Evolutionary conservation across 495 filamentous ascomycete species (phyloP).

Genomic region (Hyaloscypha bicolor): DNA sequence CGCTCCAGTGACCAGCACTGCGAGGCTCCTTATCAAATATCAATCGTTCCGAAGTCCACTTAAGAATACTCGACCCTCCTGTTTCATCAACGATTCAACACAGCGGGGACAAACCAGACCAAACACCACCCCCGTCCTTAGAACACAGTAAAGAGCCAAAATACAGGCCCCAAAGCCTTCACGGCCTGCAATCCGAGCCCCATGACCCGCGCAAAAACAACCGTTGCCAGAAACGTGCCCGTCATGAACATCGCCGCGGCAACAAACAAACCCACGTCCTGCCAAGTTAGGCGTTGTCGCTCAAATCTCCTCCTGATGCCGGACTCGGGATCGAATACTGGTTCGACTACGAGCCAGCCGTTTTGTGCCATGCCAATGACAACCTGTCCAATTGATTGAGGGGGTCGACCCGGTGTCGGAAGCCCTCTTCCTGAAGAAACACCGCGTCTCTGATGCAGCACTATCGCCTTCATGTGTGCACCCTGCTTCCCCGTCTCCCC

Average conservation of each 20-base stretch:
- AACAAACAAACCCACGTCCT: constrained; percentile 30
- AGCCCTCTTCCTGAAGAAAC: constrained; percentile 1
- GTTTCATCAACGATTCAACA: neutral
- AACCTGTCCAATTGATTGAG: constrained; percentile 7
- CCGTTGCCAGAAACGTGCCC: constrained; percentile 19
- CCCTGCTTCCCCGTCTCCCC: neutral
- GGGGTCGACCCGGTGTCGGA: constrained; percentile 5
- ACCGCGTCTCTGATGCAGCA: neutral
- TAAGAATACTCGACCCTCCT: neutral
- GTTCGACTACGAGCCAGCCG: constrained; percentile 33
- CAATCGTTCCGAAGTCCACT: neutral
- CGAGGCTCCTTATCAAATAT: neutral
- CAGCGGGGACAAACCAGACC: neutral
- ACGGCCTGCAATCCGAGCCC: constrained; percentile 19
- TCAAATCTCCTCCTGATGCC: constrained; percentile 34
- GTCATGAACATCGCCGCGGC: constrained; percentile 28
- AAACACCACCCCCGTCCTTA: neutral
- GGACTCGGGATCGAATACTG: constrained; percentile 35
- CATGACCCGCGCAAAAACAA: constrained; percentile 5
- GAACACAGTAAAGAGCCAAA: constrained; percentile 4
- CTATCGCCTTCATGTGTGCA: neutral
- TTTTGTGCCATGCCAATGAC: constrained; percentile 28
- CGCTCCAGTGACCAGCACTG: neutral
- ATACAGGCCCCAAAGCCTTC: constrained; percentile 16
- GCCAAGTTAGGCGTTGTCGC: constrained; percentile 32